These are phyloP conservation scores for Neurospora sp. DNA, from an alignment of 495 filamentous ascomycete species.

Conservation along the genomic window DNA sequence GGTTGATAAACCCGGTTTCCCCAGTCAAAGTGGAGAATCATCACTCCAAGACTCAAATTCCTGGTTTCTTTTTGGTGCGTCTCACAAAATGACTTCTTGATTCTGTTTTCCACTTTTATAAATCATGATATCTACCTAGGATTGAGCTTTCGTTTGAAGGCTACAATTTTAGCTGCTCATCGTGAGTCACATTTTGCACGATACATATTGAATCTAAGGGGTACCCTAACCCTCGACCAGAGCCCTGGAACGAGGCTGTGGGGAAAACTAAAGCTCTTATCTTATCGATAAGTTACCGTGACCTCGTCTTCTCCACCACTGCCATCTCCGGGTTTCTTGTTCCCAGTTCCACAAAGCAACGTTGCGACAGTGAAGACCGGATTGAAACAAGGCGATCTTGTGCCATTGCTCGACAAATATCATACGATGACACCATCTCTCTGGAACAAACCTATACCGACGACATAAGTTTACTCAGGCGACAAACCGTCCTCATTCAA, in stretches of 20 bases:
- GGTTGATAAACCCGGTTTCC: neutral
- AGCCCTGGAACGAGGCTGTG: neutral
- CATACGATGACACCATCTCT: neutral
- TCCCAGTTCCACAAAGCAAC: neutral
- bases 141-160: no score
- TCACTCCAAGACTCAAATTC: neutral
- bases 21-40: neutral
- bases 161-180: neutral
- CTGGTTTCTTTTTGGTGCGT: neutral
- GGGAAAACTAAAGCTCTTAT: neutral
- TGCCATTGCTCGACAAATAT: neutral
- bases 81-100: neutral
- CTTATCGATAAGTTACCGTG: neutral
- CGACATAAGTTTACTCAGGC: neutral
- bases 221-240: neutral
- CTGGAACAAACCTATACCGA: neutral
- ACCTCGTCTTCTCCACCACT: neutral
- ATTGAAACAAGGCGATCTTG: neutral
- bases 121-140: neutral
- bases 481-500: neutral
- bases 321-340: neutral
- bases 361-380: neutral
- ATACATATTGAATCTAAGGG: neutral
- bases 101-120: accelerated
- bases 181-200: neutral